Base-by-base conservation (phyloP, 148 eudicot species). In the Fallopia convolvulus region DNA sequence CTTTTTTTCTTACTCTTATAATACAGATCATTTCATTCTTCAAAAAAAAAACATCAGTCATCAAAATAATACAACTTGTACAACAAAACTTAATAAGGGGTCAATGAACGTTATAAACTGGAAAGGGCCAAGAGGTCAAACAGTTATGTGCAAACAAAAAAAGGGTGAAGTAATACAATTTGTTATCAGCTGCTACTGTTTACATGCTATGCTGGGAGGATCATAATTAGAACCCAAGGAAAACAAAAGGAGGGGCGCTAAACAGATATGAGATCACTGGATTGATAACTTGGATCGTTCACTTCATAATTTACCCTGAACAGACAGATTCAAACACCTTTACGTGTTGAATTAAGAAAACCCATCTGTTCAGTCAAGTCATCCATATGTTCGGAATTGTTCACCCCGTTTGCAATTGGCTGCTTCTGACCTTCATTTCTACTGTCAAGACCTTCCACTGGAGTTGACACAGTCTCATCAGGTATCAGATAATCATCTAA, bases 291-390 rank as follows among this genome's bases (percentile, higher is more conserved):
- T 13, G 13, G 36, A 33, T 66, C 71, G 13, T 66, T 66, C 71
- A 33, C 12, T 68, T 68, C 20, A 33, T 15, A 68, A 33, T 68
- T 15, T 68, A 68, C 72, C 36, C 14, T 33, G 44, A 33, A 68
- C n/a, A 68, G 42, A 20, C 72, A 61, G 55, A 39, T 20, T 78
- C 71, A 78, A 55, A 11, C 68, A 55, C 66, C 10, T 56, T 78
- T 78, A 12, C 8, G 32, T 0, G 55, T 78, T 2, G 88, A 84
- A 10, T 80, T 72, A n/a, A 85, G 89, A 74, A 75, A 83, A 15
- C 86, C 92, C 90, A 87, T 85, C 74, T 85, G 87, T 81, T 87
- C 85, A 0, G 92, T 87, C 6, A 89, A 84, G 74, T 84, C 80
- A 68, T 84, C 84, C 88, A 89, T 44, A 46, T 79, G 73, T 76